A percentile compares a stretch with the other conserved stretches of the same genome.
Conservation (phyloP, 148 eudicot genomes). For the Talinum fruticosum region DNA sequence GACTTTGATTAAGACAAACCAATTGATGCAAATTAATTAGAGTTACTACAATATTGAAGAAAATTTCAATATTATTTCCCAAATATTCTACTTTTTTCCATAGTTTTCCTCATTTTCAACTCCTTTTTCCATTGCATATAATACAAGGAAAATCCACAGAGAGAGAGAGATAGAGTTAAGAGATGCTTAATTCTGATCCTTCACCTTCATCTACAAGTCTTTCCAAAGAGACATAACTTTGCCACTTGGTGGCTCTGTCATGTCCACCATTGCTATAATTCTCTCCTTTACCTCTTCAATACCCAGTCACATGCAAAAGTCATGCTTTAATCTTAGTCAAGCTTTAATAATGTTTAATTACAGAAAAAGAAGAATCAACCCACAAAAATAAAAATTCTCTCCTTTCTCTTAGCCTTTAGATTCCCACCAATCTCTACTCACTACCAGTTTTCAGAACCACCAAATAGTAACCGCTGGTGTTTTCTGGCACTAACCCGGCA, state of each 20-base stretch:
- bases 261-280: constrained; percentile 1
- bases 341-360: constrained; percentile 1
- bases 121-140: neutral
- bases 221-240: neutral
- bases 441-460: neutral
- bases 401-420: neutral
- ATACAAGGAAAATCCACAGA: too few species aligned
- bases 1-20: neutral
- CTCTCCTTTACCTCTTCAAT: neutral
- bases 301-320: constrained; percentile 4
- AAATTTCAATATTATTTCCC: neutral
- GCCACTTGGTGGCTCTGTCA: constrained; percentile 15
- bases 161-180: neutral
- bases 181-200: neutral
- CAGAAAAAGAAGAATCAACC: neutral
- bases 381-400: neutral
- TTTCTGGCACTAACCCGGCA: constrained; percentile 11
- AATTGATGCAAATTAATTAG: too few species aligned
- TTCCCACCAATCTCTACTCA: constrained; percentile 14
- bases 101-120: neutral
- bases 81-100: too few species aligned
- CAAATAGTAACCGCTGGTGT: too few species aligned
- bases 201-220: constrained; percentile 21
- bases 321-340: constrained; percentile 4
- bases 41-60: neutral